Base-by-base conservation (phyloP, 106 monocot species). In the Chionographis japonica region DNA sequence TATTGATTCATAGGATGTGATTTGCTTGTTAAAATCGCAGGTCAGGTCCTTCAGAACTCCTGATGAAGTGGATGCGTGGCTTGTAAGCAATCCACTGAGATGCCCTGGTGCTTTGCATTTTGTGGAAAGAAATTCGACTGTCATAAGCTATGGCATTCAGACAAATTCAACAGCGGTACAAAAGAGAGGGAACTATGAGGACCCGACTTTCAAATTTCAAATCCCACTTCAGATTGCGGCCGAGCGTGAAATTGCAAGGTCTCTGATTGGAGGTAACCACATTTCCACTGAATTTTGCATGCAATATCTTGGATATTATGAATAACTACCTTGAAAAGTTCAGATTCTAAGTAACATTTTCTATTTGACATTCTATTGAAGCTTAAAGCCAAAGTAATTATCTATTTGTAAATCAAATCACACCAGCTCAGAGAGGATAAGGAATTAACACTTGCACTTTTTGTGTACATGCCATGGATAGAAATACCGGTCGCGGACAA, bases 91-190 rank as follows among this genome's bases (percentile, higher is more conserved):
- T 63, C 95, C 91, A 4, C 77, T 92, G 88, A 75, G 71, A 7
- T 84, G 88, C 43, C 95, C 91, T 56, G 95, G 95, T 41, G 95
- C 92, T 75, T 68, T 95, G 70, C 95, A 92, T 79, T 92, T 95
- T 56, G 62, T 70, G 12, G 82, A 86, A 52, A 84, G 52, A 62
- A 89, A 74, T 20, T 37, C 75, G 12, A 89, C 89, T 3, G 78
- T 92, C 13, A 92, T 95, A 60, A 89, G 86, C 71, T 95, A 95
- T 63, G 95, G 95, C 4, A 80, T 95, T 61, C 95, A 95, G 68
- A 95, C 95, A 10, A 95, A 95, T 67, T 95, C 95, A 13, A 95
- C 95, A 40, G 58, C 82, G 12, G 72, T 95, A 19, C 57, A 59
- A 37, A 84, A 77, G 73, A 81, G 95, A 85, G 92, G 95, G 4